Conservation (phyloP, 2,329 filamentous ascomycete genomes). For the Neoascochyta sp. region DNA sequence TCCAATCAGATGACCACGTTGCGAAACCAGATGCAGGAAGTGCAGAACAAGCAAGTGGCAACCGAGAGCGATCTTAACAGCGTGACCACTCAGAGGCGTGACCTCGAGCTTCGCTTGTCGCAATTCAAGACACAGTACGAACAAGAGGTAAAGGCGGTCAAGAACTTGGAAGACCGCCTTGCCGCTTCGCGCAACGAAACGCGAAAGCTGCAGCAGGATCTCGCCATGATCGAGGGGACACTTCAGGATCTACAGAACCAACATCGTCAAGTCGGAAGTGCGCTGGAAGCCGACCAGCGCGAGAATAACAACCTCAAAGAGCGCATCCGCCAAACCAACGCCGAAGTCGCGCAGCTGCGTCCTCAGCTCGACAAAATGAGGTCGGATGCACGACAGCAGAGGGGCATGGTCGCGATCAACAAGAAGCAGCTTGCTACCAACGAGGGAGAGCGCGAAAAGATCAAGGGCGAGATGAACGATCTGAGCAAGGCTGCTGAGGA, state of each 20-base stretch:
- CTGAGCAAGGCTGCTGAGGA: constrained; percentile 62
- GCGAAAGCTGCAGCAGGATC: constrained; percentile 77
- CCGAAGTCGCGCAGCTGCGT: constrained; percentile 77
- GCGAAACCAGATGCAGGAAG: constrained; percentile 89
- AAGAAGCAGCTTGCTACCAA: constrained; percentile 93
- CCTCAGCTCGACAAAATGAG: constrained; percentile 91
- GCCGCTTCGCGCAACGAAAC: constrained; percentile 73
- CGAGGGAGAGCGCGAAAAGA: constrained; percentile 82
- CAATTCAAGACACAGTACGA: constrained; percentile 88
- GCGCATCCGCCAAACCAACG: constrained; percentile 77
- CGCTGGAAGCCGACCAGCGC: constrained; percentile 79
- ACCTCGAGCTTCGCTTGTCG: constrained; percentile 82
- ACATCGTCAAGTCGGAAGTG: constrained; percentile 69
- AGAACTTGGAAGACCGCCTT: constrained; percentile 78
- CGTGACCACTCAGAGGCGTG: constrained; percentile 80
- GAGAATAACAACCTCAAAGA: constrained; percentile 86
- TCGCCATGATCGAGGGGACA: constrained; percentile 74
- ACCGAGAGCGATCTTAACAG: constrained; percentile 81
- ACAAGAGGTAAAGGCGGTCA: constrained; percentile 85
- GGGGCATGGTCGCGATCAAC: constrained; percentile 94
- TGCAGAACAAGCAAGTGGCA: constrained; percentile 73
- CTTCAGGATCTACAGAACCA: constrained; percentile 79
- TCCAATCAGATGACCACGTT: constrained; percentile 92
- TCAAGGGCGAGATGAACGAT: constrained; percentile 73
- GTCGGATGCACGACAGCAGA: constrained; percentile 89